These are phyloP conservation scores for Ilyonectria mors-panacis DNA, from an alignment of 2,329 filamentous ascomycete species.

Conservation along the genomic window DNA sequence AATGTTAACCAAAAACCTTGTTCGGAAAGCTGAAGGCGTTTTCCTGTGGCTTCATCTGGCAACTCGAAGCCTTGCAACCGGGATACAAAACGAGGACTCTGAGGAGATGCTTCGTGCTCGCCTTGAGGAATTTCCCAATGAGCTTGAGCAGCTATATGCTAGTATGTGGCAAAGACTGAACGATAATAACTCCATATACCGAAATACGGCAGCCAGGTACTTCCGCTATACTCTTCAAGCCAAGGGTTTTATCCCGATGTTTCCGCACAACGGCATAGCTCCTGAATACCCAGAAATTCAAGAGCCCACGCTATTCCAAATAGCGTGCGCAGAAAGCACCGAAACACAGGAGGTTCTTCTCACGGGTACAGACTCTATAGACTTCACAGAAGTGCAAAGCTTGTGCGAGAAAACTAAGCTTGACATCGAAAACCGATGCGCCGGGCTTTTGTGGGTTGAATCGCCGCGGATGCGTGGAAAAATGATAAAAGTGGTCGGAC, in stretches of 20 bases:
- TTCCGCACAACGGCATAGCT: neutral
- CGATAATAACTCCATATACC: constrained; percentile 2
- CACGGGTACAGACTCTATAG: neutral
- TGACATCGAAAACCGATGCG: neutral
- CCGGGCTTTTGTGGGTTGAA: neutral
- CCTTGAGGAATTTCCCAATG: constrained; percentile 1
- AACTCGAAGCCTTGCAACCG: constrained; percentile 1
- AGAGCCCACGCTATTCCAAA: neutral
- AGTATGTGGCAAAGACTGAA: constrained; percentile 26
- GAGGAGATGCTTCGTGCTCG: neutral
- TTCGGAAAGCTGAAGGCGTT: constrained; percentile 22
- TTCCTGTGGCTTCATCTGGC: constrained; percentile 26
- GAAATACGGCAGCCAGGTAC: constrained; percentile 10
- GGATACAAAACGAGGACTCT: constrained; percentile 11
- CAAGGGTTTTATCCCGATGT: no score
- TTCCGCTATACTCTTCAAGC: neutral
- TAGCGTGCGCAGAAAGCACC: neutral
- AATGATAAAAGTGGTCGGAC: neutral
- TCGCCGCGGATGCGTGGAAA: neutral
- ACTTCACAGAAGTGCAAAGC: neutral
- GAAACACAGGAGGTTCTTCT: neutral
- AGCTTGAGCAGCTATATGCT: constrained; percentile 8
- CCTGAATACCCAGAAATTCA: neutral
- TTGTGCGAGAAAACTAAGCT: constrained; percentile 1
- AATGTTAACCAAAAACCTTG: neutral